Percentiles rank a stretch among this genome's conserved stretches.
phyloP scores from a whole-genome alignment of 2,329 filamentous ascomycete species.

The Aspergillus texensis region DNA sequence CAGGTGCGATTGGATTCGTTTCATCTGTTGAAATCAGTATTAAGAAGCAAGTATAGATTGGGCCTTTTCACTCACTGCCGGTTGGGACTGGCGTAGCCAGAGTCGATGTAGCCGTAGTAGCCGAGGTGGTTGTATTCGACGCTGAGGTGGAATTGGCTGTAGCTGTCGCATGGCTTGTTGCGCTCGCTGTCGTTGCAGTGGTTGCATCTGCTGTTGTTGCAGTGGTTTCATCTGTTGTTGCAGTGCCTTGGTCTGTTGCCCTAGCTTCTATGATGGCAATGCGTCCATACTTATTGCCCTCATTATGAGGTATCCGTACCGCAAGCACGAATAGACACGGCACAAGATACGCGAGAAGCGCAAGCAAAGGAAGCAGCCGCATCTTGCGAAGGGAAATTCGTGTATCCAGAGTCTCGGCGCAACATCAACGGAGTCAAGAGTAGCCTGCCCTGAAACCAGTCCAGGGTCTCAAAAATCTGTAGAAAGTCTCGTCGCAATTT shows the following conservation, averaged over 20 bases:
- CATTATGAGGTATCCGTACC: conserved; percentile 13
- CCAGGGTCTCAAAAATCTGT: conserved; percentile 3
- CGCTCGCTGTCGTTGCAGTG: conserved; percentile 7
- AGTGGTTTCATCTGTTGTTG: conserved; percentile 13
- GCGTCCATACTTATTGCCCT: conserved; percentile 8
- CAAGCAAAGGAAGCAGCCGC: conserved; percentile 16
- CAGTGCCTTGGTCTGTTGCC: conserved; percentile 15
- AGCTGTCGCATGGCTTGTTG: conserved; percentile 14
- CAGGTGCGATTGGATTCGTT: conserved; percentile 25
- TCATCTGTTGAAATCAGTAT: conserved; percentile 17
- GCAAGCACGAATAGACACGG: conserved; percentile 18
- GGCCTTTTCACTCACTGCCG: conserved; percentile 14
- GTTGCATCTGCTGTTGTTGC: conserved; percentile 18
- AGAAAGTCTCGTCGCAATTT: conserved; percentile 1
- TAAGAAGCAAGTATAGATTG: background rate
- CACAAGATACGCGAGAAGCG: conserved; percentile 17
- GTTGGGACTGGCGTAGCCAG: conserved; percentile 24
- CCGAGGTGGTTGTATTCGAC: conserved; percentile 13
- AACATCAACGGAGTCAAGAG: background rate
- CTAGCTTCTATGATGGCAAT: conserved; percentile 9
- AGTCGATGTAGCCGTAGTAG: conserved; percentile 29
- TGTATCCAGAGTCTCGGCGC: no score
- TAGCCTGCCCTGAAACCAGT: background rate
- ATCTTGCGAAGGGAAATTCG: conserved; percentile 12
- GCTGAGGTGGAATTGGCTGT: conserved; percentile 16